phyloP scores from a whole-genome alignment of 129 eudicot genomes.

The Artemisia annua region DNA sequence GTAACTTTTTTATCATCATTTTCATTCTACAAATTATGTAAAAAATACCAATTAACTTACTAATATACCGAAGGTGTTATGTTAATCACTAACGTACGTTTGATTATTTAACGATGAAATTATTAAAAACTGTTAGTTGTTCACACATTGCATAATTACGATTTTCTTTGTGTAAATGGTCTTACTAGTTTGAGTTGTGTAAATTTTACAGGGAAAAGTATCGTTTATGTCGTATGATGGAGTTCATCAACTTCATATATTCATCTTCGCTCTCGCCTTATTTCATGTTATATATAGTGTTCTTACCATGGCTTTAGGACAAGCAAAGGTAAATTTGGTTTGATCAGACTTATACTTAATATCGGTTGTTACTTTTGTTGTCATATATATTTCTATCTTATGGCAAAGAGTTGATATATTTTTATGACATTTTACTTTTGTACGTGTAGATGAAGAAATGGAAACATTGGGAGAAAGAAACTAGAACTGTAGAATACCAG shows the following conservation, averaged over 20 bases:
- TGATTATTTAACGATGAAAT: too few relatives aligned
- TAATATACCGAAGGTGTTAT: too few relatives aligned
- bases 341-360: too few relatives aligned
- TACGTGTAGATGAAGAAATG: constrained; percentile 53
- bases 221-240: constrained; percentile 68
- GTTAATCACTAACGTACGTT: too few relatives aligned
- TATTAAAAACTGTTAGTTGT: background rate
- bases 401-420: background rate
- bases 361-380: too few relatives aligned
- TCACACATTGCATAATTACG: background rate
- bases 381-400: too few relatives aligned
- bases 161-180: background rate
- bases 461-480: constrained; percentile 74
- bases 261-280: constrained; percentile 73
- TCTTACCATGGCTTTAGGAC: constrained; percentile 65
- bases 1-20: too few relatives aligned
- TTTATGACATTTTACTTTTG: background rate
- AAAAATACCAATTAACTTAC: too few relatives aligned
- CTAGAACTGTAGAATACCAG: constrained; percentile 53
- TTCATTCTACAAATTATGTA: too few relatives aligned
- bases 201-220: constrained; percentile 60
- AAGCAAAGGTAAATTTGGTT: constrained; percentile 57
- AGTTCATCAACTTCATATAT: constrained; percentile 72
- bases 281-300: constrained; percentile 60
- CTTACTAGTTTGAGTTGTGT: background rate